Conservation (phyloP, 1,284 basidiomycete species). For the Marasmius fiardii region DNA sequence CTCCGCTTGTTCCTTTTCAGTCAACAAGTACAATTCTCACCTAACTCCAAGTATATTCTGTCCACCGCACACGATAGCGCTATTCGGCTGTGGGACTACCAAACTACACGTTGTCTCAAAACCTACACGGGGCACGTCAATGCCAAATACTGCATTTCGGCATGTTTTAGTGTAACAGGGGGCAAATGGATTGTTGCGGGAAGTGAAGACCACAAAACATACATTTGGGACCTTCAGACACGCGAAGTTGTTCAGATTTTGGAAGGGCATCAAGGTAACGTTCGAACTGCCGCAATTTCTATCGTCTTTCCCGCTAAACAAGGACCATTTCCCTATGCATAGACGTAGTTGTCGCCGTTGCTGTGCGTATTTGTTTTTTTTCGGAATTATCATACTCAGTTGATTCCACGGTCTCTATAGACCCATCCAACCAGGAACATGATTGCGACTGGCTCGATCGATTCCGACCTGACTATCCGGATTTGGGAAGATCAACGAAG, state of each 20-base stretch:
- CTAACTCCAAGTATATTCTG: conserved; percentile 91
- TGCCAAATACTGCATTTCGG: conserved; percentile 73
- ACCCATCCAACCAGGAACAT: conserved; percentile 81
- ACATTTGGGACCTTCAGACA: conserved; percentile 91
- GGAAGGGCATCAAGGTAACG: conserved; percentile 70
- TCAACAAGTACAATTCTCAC: conserved; percentile 89
- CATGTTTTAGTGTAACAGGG: conserved; percentile 79
- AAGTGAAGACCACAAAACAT: conserved; percentile 86
- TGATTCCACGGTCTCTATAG: conserved; percentile 31
- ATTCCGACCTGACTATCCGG: conserved; percentile 73
- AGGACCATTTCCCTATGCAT: neutral
- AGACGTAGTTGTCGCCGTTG: conserved; percentile 77
- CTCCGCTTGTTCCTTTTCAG: conserved; percentile 33
- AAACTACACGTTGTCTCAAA: conserved; percentile 88
- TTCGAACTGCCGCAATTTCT: neutral
- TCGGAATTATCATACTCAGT: neutral
- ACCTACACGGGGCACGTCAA: conserved; percentile 85
- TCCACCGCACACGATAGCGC: conserved; percentile 89
- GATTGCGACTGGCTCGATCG: conserved; percentile 82
- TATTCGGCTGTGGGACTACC: conserved; percentile 94
- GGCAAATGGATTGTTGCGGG: conserved; percentile 90
- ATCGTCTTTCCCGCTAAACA: neutral
- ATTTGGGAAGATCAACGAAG: conserved; percentile 65
- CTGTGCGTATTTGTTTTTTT: conserved; percentile 38
- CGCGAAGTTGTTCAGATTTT: conserved; percentile 78